A percentile compares a stretch with the other conserved stretches of the same genome.
Evolutionary conservation across 495 filamentous ascomycete species (phyloP).

Genomic region (Talaromyces liani): DNA sequence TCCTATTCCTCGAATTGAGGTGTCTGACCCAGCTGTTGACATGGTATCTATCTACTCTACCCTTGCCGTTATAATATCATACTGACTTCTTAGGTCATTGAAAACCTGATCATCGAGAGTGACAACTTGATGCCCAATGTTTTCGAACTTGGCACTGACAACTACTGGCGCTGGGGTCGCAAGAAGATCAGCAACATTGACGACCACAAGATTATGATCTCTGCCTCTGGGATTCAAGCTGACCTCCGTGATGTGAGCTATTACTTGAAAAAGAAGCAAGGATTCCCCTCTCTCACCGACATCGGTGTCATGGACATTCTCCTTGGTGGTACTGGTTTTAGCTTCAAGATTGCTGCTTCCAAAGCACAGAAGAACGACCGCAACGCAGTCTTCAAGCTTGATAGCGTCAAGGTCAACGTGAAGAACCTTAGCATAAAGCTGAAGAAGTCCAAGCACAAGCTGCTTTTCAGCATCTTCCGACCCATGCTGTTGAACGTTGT

Average conservation of each 20-base stretch:
- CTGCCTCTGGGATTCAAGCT: constrained; percentile 76
- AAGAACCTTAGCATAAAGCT: constrained; percentile 85
- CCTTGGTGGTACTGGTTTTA: constrained; percentile 79
- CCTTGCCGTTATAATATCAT: background rate
- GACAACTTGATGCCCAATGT: constrained; percentile 97
- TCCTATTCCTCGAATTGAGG: constrained; percentile 90
- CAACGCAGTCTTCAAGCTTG: constrained; percentile 86
- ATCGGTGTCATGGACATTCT: constrained; percentile 85
- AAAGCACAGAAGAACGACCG: constrained; percentile 69
- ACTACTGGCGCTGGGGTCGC: constrained; percentile 93
- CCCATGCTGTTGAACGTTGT: constrained; percentile 78
- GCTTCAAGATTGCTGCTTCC: constrained; percentile 85
- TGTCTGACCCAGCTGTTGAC: constrained; percentile 77
- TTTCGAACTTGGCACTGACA: constrained; percentile 82
- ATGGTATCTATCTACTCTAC: constrained; percentile 28
- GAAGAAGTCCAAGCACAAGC: constrained; percentile 89
- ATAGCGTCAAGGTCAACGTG: constrained; percentile 77
- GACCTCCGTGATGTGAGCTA: constrained; percentile 72
- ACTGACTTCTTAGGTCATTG: constrained; percentile 46
- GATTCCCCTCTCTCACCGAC: constrained; percentile 86
- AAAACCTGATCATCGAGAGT: constrained; percentile 91
- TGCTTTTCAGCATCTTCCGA: constrained; percentile 82
- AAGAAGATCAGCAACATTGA: constrained; percentile 74
- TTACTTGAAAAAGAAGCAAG: constrained; percentile 92
- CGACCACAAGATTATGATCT: constrained; percentile 71